Base-by-base conservation (phyloP, 2,329 filamentous ascomycete genomes). In the Penicillium sp. region DNA sequence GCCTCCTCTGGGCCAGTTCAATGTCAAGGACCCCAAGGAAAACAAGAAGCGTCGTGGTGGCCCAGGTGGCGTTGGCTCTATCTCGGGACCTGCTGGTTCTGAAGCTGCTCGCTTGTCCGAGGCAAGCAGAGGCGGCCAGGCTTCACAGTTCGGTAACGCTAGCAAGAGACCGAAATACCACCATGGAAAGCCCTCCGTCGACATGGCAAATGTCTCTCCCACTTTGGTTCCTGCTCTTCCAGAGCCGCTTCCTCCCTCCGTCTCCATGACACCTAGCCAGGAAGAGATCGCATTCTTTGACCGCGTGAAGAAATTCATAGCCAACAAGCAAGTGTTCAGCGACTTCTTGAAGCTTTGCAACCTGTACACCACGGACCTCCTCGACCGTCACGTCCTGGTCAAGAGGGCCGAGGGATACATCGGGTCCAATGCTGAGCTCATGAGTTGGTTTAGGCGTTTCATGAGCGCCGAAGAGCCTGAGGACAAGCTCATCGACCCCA, bases 261-360 rank as follows among this genome's bases (percentile, higher is more conserved):
- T 87, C 0, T 85, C 87, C 1, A 80, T 87, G 9, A 86, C 86
- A n/a, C 89, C 91, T 1, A 89, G 84, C 25, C 83, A 87, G 51
- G 93, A 97, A 55, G 93, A 97, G 69, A 82, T 97, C 50, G 86
- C 86, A 2, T 97, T 97, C 76, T 99, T 99, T 66, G 94, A 99
- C 59, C 88, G 91, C 8, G 91, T 94, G 17, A 97, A 97, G 82
- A 99, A 99, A 75, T 93, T 88, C 67, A 90, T 99, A 55, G 87
- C 88, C 58, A 97, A 97, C 73, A 89, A 96, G 72, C 89, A 90
- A 53, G 88, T 88, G 3, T 95, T 96, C 82, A 92, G 90, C 66
- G 94, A 99, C 72, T 99, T 99, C 74, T 77, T 99, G 61, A 99
- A 99, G 78, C 84, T 99, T 7, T 94, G 93, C 79, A 99, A 97